Evolutionary conservation across 163 green algal genomes (phyloP).

Genomic region (Coccomyxa subellipsoidea): DNA sequence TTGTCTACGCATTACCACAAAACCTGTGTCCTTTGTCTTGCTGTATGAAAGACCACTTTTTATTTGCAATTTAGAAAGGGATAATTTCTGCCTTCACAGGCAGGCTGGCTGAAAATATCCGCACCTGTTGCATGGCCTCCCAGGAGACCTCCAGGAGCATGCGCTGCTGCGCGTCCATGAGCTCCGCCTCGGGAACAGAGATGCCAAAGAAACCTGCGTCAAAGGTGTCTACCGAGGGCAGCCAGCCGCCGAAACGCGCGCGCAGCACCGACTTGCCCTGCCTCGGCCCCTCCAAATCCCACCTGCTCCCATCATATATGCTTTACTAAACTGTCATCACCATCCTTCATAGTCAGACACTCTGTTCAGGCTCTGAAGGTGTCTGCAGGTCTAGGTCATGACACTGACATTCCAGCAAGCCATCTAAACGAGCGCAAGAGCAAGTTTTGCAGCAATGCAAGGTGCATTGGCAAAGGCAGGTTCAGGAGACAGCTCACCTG

Average conservation of each 20-base stretch:
- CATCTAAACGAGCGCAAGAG: neutral
- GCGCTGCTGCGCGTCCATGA: constrained; percentile 86
- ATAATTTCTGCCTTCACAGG: too few species aligned
- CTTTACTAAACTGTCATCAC: too few species aligned
- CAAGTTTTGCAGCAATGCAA: neutral
- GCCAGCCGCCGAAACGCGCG: constrained; percentile 66
- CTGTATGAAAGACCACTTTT: too few species aligned
- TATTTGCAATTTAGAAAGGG: too few species aligned
- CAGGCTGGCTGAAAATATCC: too few species aligned
- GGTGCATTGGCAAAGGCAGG: neutral
- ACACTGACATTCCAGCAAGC: too few species aligned
- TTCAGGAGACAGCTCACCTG: neutral
- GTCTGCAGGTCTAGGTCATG: too few species aligned
- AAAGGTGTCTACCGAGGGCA: constrained; percentile 59
- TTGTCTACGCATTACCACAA: too few species aligned
- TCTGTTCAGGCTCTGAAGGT: too few species aligned
- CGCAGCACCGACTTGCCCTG: constrained; percentile 10
- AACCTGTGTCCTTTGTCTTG: too few species aligned
- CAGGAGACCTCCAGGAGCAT: constrained; percentile 65
- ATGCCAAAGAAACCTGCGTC: constrained; percentile 70
- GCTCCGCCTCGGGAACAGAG: constrained; percentile 42
- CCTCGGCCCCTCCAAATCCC: constrained; percentile 35
- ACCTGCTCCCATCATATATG: constrained; percentile 40
- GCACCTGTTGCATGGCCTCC: constrained; percentile 1
- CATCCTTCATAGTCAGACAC: too few species aligned